phyloP scores from a whole-genome alignment of 129 eudicot genomes.

The Artemisia annua region DNA sequence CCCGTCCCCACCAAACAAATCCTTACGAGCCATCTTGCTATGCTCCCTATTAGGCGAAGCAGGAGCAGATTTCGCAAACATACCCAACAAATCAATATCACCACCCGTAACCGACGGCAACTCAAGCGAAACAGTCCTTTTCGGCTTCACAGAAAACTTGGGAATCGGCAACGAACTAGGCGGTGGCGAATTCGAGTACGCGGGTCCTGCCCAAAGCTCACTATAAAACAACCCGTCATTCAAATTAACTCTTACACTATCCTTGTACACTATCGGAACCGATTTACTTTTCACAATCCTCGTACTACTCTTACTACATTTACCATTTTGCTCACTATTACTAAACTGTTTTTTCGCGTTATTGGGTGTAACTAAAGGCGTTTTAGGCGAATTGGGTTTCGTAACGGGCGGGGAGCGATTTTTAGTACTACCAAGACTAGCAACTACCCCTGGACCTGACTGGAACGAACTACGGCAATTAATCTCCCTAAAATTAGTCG shows the following conservation, averaged over 20 bases:
- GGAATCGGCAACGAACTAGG: conserved; percentile 97
- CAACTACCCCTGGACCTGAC: background rate
- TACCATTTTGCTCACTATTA: background rate
- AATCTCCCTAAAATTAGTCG: background rate
- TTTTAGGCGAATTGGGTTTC: background rate
- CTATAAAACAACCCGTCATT: conserved; percentile 46
- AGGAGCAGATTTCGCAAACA: conserved; percentile 80
- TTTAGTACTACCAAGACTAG: background rate
- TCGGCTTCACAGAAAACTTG: conserved; percentile 63
- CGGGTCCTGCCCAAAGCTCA: conserved; percentile 99
- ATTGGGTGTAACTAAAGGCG: background rate
- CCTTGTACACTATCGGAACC: conserved; percentile 51
- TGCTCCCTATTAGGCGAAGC: conserved; percentile 74
- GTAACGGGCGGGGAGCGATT: background rate
- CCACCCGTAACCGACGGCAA: conserved; percentile 47
- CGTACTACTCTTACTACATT: background rate
- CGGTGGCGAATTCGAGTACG: conserved; percentile 92
- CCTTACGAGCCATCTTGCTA: conserved; percentile 31
- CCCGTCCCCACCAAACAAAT: conserved; percentile 47
- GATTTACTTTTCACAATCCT: conserved; percentile 35
- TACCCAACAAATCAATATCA: conserved; percentile 45
- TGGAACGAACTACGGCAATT: background rate
- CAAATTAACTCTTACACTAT: conserved; percentile 9
- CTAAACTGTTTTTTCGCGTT: background rate
- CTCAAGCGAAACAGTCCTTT: conserved; percentile 76